phyloP scores from a whole-genome alignment of 192 early-diverging fungal species.

The Umbelopsis isabellina region DNA sequence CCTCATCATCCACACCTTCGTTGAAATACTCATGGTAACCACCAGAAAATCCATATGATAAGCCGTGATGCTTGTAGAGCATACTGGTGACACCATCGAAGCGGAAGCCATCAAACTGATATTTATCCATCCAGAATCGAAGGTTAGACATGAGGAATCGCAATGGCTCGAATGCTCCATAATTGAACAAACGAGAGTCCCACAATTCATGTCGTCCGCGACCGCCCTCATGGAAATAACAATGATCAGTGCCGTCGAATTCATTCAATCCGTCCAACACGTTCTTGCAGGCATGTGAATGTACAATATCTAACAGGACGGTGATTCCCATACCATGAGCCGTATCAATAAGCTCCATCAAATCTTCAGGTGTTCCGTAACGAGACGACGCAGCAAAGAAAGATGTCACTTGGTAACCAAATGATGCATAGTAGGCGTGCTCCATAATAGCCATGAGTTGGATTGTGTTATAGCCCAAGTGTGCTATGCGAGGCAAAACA shows the following conservation, averaged over 20 bases:
- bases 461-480: constrained; percentile 83
- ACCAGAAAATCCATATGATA: constrained; percentile 91
- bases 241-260: constrained; percentile 96
- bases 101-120: constrained; percentile 94
- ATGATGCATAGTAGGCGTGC: constrained; percentile 97
- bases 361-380: constrained; percentile 92
- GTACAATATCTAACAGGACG: constrained; percentile 92
- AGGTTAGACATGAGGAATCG: constrained; percentile 96
- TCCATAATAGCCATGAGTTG: constrained; percentile 97
- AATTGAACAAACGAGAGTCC: constrained; percentile 96
- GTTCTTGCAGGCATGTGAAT: constrained; percentile 97
- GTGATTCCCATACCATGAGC: constrained; percentile 88
- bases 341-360: constrained; percentile 89
- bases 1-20: constrained; percentile 80
- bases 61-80: constrained; percentile 96
- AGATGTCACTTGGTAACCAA: constrained; percentile 98
- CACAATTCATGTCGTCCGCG: constrained; percentile 90
- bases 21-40: constrained; percentile 95
- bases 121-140: constrained; percentile 91
- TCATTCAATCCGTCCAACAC: constrained; percentile 91
- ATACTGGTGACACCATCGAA: constrained; percentile 98
- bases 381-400: constrained; percentile 93
- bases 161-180: constrained; percentile 86
- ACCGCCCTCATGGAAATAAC: constrained; percentile 91
- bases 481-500: constrained; percentile 82